Evolutionary conservation across 2,329 filamentous ascomycete genomes (phyloP).

Genomic region (Paecilomyces niveus): DNA sequence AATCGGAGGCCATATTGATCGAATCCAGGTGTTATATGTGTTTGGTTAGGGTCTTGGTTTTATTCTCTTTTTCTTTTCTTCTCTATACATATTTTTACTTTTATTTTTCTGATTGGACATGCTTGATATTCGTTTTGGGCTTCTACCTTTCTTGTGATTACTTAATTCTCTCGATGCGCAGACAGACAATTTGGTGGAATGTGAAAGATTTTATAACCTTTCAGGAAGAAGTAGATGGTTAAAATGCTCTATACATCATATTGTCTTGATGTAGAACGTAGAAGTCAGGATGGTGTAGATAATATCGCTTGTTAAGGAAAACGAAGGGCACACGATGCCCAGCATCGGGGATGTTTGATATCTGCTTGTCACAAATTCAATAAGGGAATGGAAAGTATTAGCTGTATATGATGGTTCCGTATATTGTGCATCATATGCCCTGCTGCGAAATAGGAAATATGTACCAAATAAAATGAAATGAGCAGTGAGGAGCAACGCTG

Average conservation of each 20-base stretch:
- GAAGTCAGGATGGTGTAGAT: not conserved
- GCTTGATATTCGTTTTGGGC: not conserved
- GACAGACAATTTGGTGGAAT: not conserved
- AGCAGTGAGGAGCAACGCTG: not conserved
- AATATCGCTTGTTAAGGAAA: not conserved
- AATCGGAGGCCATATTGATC: not conserved
- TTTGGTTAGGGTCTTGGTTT: not conserved
- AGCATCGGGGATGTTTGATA: not conserved
- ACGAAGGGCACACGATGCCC: not conserved
- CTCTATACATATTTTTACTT: not conserved
- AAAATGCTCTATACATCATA: not conserved
- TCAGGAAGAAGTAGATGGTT: not conserved
- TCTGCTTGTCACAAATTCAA: not conserved
- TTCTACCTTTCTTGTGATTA: not conserved
- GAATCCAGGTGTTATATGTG: not conserved
- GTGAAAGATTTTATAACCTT: not conserved
- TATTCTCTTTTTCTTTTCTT: not conserved
- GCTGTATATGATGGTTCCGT: not conserved
- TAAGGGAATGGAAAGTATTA: not conserved
- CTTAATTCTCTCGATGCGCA: not conserved
- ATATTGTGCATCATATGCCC: not conserved
- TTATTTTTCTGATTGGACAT: not conserved
- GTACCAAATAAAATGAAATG: not conserved
- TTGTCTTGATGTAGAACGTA: not conserved
- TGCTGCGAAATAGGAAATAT: not conserved